phyloP scores from a whole-genome alignment of 805 yeast genomes.

The Wickerhamiella australiensis region DNA sequence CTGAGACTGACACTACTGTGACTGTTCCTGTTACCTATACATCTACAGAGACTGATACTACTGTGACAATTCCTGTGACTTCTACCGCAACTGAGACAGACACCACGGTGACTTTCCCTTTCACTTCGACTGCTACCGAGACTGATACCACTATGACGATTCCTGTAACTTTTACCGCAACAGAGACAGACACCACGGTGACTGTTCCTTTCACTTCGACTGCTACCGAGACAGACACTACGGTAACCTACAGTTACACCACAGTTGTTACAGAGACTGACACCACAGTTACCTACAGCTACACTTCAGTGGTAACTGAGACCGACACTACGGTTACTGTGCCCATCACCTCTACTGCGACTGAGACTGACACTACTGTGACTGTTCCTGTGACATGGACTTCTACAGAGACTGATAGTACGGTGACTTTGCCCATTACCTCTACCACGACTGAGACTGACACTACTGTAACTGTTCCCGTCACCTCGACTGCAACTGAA shows the following conservation, averaged over 20 bases:
- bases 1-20: background rate
- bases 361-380: constrained; percentile 6
- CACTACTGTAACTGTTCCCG: background rate
- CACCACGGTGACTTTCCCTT: background rate
- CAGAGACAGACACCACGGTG: background rate
- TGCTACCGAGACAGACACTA: background rate
- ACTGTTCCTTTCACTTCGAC: background rate
- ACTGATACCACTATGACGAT: background rate
- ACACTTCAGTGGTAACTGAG: background rate
- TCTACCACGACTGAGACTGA: background rate
- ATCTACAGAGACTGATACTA: background rate
- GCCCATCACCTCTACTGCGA: background rate
- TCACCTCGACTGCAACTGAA: background rate
- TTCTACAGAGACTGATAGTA: background rate
- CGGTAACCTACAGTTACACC: background rate
- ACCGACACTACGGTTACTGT: background rate
- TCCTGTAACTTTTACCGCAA: background rate
- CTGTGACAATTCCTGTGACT: background rate
- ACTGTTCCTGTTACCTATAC: background rate
- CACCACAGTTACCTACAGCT: background rate
- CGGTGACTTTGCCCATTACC: background rate
- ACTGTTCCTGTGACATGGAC: background rate
- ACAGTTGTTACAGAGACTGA: background rate
- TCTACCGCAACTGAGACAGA: background rate
- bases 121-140: background rate